A percentile compares a stretch with the other conserved stretches of the same genome.
phyloP scores from a whole-genome alignment of 2,329 filamentous ascomycete genomes.

The Xylariales sp. region DNA sequence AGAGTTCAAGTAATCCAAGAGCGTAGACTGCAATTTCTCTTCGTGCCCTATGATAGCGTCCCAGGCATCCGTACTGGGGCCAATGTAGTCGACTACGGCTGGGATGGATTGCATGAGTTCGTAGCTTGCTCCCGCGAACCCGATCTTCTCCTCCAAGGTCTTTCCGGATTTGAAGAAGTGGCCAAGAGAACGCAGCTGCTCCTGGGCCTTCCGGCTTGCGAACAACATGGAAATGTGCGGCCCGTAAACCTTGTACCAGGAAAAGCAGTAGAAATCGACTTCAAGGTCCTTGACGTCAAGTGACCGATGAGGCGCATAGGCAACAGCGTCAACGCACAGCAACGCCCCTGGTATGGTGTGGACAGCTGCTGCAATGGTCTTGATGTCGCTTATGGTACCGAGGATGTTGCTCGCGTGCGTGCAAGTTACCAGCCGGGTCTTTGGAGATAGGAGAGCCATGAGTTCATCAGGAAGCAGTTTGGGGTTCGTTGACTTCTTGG shows the following conservation, averaged over 20 bases:
- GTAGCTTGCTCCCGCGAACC: constrained; percentile 65
- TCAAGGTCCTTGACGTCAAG: constrained; percentile 51
- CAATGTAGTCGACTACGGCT: constrained; percentile 57
- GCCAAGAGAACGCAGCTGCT: constrained; percentile 31
- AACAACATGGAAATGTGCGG: constrained; percentile 55
- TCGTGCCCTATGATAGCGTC: constrained; percentile 53
- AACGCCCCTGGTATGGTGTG: constrained; percentile 30
- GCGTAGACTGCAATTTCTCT: constrained; percentile 48
- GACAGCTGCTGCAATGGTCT: constrained; percentile 48
- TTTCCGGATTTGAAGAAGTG: constrained; percentile 63
- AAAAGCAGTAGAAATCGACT: constrained; percentile 57
- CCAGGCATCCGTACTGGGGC: constrained; percentile 39
- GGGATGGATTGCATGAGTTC: constrained; percentile 63
- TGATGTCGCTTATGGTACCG: constrained; percentile 63
- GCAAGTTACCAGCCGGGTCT: constrained; percentile 66
- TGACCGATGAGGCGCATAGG: constrained; percentile 54
- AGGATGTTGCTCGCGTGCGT: constrained; percentile 73
- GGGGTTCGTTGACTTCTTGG: constrained; percentile 45
- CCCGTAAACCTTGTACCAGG: constrained; percentile 61
- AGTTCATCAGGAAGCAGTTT: constrained; percentile 55
- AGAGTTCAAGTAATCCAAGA: constrained; percentile 55
- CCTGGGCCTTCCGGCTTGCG: constrained; percentile 44
- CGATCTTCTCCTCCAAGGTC: constrained; percentile 62
- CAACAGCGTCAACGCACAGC: constrained; percentile 49
- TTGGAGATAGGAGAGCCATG: constrained; percentile 51